phyloP scores from a whole-genome alignment of 2,329 filamentous ascomycete species.

The Aspergillus nomiae region DNA sequence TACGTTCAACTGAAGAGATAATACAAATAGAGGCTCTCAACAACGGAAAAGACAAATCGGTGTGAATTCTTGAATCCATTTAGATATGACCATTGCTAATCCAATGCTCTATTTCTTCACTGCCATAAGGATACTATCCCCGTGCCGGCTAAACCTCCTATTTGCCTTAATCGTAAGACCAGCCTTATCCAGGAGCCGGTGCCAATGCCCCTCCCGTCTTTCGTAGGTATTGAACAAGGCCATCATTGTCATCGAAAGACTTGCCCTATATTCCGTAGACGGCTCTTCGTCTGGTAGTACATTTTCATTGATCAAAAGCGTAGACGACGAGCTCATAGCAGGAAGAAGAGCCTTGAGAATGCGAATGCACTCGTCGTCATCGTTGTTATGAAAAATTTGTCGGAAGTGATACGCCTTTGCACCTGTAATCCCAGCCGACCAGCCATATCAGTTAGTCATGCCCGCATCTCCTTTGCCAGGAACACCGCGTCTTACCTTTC shows the following conservation, averaged over 20 bases:
- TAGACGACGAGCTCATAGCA: not conserved
- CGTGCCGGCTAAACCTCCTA: not conserved
- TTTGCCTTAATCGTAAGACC: not conserved
- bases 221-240: constrained; percentile 1
- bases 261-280: not conserved
- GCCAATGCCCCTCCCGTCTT: not conserved
- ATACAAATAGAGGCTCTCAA: not conserved
- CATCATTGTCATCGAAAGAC: not conserved
- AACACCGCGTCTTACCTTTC: not conserved
- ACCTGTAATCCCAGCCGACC: not conserved
- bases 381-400: not conserved
- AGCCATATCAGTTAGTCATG: not conserved
- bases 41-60: not conserved
- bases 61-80: not conserved
- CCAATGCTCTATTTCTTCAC: not conserved
- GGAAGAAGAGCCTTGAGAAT: not conserved
- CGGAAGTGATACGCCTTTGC: not conserved
- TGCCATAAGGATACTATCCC: not conserved
- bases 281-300: not conserved
- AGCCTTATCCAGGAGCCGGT: not conserved
- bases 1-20: not conserved
- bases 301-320: not conserved
- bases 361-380: not conserved
- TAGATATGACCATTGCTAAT: not conserved
- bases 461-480: not conserved